Evolutionary conservation across 257 asterid species (phyloP).

Genomic region (Solanum gandarillasii): DNA sequence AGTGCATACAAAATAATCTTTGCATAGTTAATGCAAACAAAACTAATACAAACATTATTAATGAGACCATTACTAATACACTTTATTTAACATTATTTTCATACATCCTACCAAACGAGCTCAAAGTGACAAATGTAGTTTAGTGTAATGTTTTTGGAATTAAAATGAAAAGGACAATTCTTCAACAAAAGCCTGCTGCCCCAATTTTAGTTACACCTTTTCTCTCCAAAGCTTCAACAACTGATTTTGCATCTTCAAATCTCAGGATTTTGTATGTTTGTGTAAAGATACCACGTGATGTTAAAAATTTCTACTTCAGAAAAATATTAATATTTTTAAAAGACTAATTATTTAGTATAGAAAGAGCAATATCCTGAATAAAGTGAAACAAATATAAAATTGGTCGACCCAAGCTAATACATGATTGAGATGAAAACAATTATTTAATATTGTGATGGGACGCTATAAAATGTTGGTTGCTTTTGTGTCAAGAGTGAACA

Average conservation of each 20-base stretch:
- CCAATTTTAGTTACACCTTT: constrained; percentile 46
- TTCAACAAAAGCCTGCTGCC: constrained; percentile 49
- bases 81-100: no score
- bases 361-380: no score
- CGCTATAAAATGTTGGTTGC: background rate
- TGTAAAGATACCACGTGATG: no score
- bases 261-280: background rate
- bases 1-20: background rate
- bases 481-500: background rate
- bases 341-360: no score
- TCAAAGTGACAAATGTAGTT: background rate
- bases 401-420: no score
- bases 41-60: no score
- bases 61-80: no score
- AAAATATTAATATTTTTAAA: no score
- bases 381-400: no score
- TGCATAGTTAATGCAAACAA: background rate
- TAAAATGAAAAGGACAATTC: background rate
- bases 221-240: constrained; percentile 48
- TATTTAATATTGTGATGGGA: background rate
- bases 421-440: no score
- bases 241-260: constrained; percentile 44
- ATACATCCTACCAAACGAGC: background rate
- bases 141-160: background rate
- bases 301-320: no score